phyloP scores from a whole-genome alignment of 2,329 filamentous ascomycete genomes.

The Tolypocladium guangdongense region DNA sequence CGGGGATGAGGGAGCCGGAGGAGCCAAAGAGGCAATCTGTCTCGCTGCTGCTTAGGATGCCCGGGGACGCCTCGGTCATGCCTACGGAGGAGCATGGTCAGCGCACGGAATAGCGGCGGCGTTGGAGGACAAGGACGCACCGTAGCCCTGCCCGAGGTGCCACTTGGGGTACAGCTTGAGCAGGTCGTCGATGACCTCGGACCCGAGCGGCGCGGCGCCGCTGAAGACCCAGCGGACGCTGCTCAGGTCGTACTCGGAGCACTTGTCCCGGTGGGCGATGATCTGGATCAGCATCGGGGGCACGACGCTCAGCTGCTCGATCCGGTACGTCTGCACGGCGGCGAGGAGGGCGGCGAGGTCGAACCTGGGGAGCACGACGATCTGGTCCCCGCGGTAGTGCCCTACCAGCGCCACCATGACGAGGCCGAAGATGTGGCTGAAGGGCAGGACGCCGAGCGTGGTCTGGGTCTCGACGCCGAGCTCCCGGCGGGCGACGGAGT shows the following conservation, averaged over 20 bases:
- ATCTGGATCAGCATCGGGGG: constrained; percentile 71
- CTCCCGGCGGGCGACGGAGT: constrained; percentile 25
- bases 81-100: constrained; percentile 29
- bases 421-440: constrained; percentile 74
- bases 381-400: constrained; percentile 61
- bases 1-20: constrained; percentile 56
- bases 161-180: constrained; percentile 51
- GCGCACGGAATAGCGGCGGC: fast-evolving
- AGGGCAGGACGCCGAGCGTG: constrained; percentile 59
- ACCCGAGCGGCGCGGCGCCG: constrained; percentile 64
- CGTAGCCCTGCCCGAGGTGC: constrained; percentile 62
- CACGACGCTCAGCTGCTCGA: constrained; percentile 57
- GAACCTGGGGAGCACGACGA: constrained; percentile 65
- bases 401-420: constrained; percentile 57
- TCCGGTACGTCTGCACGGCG: constrained; percentile 58
- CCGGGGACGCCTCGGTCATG: constrained; percentile 63
- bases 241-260: constrained; percentile 57
- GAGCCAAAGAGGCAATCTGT: constrained; percentile 57
- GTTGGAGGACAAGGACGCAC: constrained; percentile 23
- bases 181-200: constrained; percentile 55
- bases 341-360: constrained; percentile 55
- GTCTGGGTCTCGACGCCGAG: constrained; percentile 29
- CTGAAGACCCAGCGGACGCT: constrained; percentile 56
- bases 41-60: constrained; percentile 46
- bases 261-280: constrained; percentile 47